Evolutionary conservation across 2,329 filamentous ascomycete genomes (phyloP).

Genomic region (Ophiostoma ulmi): DNA sequence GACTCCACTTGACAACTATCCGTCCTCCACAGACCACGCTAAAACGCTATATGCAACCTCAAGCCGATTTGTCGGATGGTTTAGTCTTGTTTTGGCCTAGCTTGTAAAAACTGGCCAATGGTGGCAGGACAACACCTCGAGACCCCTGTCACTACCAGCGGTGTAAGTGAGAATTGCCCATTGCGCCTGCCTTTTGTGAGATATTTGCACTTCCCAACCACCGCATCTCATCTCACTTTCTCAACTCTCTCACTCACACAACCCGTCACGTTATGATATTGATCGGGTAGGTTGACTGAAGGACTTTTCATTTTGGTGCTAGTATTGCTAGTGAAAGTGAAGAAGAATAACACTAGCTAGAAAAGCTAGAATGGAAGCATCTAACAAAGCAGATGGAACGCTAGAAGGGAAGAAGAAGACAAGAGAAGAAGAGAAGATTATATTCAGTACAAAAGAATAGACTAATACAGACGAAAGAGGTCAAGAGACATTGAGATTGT

Average conservation of each 20-base stretch:
- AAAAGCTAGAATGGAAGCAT: background rate
- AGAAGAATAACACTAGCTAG: background rate
- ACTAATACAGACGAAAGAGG: background rate
- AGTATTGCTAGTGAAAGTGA: background rate
- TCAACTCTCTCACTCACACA: no score
- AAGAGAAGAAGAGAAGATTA: background rate
- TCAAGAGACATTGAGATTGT: background rate
- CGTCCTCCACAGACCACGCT: conserved; percentile 2
- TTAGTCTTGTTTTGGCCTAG: background rate
- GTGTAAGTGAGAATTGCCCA: background rate
- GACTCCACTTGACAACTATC: background rate
- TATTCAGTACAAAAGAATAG: background rate
- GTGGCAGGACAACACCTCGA: background rate
- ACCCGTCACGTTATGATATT: no score
- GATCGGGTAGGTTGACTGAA: no score
- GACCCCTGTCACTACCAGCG: conserved; percentile 6
- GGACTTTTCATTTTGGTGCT: no score
- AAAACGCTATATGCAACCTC: background rate
- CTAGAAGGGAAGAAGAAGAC: background rate
- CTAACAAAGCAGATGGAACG: background rate
- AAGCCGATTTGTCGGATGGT: conserved; percentile 1
- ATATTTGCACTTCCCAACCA: conserved; percentile 2
- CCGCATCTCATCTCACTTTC: background rate
- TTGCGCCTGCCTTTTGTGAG: background rate
- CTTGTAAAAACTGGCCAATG: background rate